Base-by-base conservation (phyloP, 805 yeast genomes). In the Candida ponderosae region DNA sequence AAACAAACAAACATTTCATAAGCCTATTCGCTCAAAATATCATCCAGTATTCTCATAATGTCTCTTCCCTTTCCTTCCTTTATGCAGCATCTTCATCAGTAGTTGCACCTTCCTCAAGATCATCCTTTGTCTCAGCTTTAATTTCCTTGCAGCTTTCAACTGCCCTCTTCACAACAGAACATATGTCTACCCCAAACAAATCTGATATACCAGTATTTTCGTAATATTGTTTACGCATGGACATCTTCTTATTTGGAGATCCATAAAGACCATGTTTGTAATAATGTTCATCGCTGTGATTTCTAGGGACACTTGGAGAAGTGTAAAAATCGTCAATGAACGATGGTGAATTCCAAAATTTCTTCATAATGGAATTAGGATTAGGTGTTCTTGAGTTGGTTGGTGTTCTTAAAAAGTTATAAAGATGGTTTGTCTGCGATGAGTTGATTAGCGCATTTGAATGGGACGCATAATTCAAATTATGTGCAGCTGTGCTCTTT, bases 281-380 rank as follows among this genome's bases (percentile, higher is more conserved):
- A 27, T 43, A 47, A 24, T 53, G 53, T 33, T 57, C 62, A 31
- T 55, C 59, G 23, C 48, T 47, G 33, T 34, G 31, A 40, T 48
- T 44, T 36, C 55, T 39, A 20, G 51, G 51, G 44, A 57, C 37
- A 27, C 54, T 50, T 15, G 76, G 75, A 18, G 81, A 74, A 30
- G 76, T 70, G 46, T 78, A 76, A 50, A 79, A 79, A 47, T 79
- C 86, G 41, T 79, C 85, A 39, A 78, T 60, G 48, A 75, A 76
- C 3, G 79, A 68, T 13, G 85, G 85, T 17, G 83, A 76, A 47
- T 74, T 70, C 81, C 84, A 77, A 32, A 75, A 59, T 48, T 69
- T 75, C 44, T 67, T 69, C 52, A 69, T 57, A 16, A 68, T 61
- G 8, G 76, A 64, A 32, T 55, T 56, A 13, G 57, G 36, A 32